Percentiles rank a stretch among this genome's conserved stretches.
phyloP scores from a whole-genome alignment of 2,329 filamentous ascomycete species.

The Verticillium tricorpus region DNA sequence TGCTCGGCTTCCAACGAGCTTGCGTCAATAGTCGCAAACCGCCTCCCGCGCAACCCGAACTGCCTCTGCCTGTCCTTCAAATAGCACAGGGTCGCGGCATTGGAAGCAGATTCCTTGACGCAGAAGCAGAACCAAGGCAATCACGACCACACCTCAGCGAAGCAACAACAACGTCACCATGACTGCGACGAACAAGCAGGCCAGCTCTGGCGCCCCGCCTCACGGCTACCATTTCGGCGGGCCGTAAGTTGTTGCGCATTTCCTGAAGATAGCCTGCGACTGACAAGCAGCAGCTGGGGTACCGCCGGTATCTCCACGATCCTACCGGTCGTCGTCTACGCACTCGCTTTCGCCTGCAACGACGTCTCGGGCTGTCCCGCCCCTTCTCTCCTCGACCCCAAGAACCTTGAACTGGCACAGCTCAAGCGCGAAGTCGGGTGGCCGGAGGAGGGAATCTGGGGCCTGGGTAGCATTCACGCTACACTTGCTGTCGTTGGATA shows the following conservation, averaged over 20 bases:
- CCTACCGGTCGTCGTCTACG: slow-evolving; percentile 73
- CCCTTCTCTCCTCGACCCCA: slow-evolving; percentile 71
- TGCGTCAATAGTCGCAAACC: background rate
- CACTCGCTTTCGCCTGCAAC: slow-evolving; percentile 83
- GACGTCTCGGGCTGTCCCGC: slow-evolving; percentile 88
- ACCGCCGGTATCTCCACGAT: slow-evolving; percentile 74
- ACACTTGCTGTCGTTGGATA: slow-evolving; percentile 70
- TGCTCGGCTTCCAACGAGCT: background rate
- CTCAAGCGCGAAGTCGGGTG: slow-evolving; percentile 80
- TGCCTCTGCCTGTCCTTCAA: background rate
- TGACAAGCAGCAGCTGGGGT: slow-evolving; percentile 47
- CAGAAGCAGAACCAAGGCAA: background rate
- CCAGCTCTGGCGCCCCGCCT: slow-evolving; percentile 16
- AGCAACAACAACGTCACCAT: slow-evolving; percentile 16
- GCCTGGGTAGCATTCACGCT: slow-evolving; percentile 65
- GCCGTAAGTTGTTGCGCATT: slow-evolving; percentile 32
- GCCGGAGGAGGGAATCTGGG: slow-evolving; percentile 65
- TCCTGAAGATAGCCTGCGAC: no score
- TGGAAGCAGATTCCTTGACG: no score
- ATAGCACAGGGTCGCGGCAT: background rate
- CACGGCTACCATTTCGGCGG: slow-evolving; percentile 50
- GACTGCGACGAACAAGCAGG: slow-evolving; percentile 24
- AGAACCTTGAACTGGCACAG: slow-evolving; percentile 63
- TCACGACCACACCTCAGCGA: background rate
- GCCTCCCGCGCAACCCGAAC: background rate